phyloP scores from a whole-genome alignment of 1,284 basidiomycete genomes.

The Ustilago bromivora region DNA sequence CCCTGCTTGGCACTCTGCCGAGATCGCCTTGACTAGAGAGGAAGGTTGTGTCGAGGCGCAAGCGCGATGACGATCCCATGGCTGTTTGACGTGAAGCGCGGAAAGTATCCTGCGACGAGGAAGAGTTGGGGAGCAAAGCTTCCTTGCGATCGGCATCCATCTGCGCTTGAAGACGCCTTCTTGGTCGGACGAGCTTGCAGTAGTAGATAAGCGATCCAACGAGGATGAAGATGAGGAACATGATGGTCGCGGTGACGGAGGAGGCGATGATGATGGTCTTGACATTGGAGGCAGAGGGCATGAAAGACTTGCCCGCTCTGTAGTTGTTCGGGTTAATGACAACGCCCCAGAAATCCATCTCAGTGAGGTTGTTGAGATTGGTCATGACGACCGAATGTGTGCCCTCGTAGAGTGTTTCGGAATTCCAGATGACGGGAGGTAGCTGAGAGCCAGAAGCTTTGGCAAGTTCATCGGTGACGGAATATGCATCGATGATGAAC shows the following conservation, averaged over 20 bases:
- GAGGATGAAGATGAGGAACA: constrained; percentile 36
- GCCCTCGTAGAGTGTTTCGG: constrained; percentile 29
- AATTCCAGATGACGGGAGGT: constrained; percentile 42
- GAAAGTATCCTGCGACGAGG: not conserved
- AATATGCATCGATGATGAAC: constrained; percentile 37
- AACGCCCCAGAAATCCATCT: constrained; percentile 46
- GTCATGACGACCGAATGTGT: constrained; percentile 38
- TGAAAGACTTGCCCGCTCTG: constrained; percentile 34
- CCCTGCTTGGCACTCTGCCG: constrained; percentile 36
- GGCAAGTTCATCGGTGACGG: constrained; percentile 24
- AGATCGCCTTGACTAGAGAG: constrained; percentile 34
- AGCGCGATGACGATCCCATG: constrained; percentile 9
- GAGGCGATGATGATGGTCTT: constrained; percentile 45
- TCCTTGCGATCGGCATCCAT: constrained; percentile 30
- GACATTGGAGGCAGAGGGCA: constrained; percentile 15
- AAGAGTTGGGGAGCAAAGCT: constrained; percentile 8
- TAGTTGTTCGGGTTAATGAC: constrained; percentile 52
- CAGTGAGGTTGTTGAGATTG: constrained; percentile 32
- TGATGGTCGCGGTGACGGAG: constrained; percentile 31
- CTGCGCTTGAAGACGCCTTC: constrained; percentile 16
- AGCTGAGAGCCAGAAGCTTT: constrained; percentile 17
- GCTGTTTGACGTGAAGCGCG: constrained; percentile 6
- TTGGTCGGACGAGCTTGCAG: constrained; percentile 35
- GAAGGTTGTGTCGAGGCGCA: constrained; percentile 41
- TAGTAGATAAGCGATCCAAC: constrained; percentile 36